These are phyloP conservation scores for Papiliotrema terrestris DNA, from an alignment of 1,284 basidiomycete species.

Conservation along the genomic window DNA sequence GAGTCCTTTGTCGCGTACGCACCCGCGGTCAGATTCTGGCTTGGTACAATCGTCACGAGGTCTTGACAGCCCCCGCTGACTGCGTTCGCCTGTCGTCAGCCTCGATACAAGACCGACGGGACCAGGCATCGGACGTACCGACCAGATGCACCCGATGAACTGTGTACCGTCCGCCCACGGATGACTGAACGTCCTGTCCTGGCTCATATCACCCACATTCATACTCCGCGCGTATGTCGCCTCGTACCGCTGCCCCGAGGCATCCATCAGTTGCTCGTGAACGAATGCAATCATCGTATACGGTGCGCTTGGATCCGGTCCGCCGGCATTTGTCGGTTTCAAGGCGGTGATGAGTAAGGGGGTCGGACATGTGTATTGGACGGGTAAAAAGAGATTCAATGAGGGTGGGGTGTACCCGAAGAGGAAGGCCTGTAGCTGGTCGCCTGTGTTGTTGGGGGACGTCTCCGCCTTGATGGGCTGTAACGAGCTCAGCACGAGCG, in stretches of 20 bases:
- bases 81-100: conserved; percentile 1
- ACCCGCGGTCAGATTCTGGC: conserved; percentile 7
- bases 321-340: conserved; percentile 16
- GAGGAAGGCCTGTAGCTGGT: conserved; percentile 24
- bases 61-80: conserved; percentile 13
- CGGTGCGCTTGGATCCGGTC: conserved; percentile 19
- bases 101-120: conserved; percentile 9
- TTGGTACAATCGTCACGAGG: conserved; percentile 21
- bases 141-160: conserved; percentile 29
- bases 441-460: conserved; percentile 28
- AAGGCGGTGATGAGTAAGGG: conserved; percentile 16
- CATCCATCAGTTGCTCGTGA: conserved; percentile 26
- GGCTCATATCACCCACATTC: conserved; percentile 19
- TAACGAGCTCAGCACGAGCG: too few relatives aligned
- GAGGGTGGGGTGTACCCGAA: conserved; percentile 18
- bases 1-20: conserved; percentile 17
- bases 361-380: conserved; percentile 19
- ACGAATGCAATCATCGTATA: conserved; percentile 28
- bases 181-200: conserved; percentile 10
- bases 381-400: conserved; percentile 12
- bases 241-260: conserved; percentile 15
- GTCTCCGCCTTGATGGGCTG: conserved; percentile 13
- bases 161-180: conserved; percentile 30
- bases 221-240: conserved; percentile 21
- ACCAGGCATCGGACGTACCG: conserved; percentile 25